Base-by-base conservation (phyloP, 2,329 filamentous ascomycete species). In the Trichoderma citrinoviride region DNA sequence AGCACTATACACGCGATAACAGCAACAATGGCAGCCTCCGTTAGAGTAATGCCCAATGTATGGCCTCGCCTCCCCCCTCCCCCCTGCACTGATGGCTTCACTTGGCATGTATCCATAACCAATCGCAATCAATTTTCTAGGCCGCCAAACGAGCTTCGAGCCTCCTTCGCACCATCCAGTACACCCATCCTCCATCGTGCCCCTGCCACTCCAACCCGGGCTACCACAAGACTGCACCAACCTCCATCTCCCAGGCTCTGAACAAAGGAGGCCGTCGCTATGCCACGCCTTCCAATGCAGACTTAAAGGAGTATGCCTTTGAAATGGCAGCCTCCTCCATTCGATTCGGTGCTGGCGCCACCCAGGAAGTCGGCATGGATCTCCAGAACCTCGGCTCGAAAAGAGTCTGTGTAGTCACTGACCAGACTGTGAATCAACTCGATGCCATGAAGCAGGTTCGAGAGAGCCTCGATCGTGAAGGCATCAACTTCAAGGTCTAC, bases 321-420 rank as follows among this genome's bases (percentile, higher is more conserved):
- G 95, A 99, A 77, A 96, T 99, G 94, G 95, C 95, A 0, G 93
- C 95, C 1, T 96, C 92, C 1, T 92, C 90, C 29, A 97, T 99
- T 73, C 88, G 95, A 14, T 99, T 98, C 72, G 95, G 95, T 0
- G 92, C 92, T 0, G 95, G 95, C 6, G 91, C 90, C 64, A 99
- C 95, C 25, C 92, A 92, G 77, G 95, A 99, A 78, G 93, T 99
- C 21, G 95, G 95, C 69, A 98, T 98, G 95, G 95, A 99, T 78
- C 89, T 98, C 70, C 90, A 88, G 78, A 98, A 99, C 75, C 84
- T 99, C 82, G 90, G 91, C 15, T 88, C 90, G 7, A 90, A 92
- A 80, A 88, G 88, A 50, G 94, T 99, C 65, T 91, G 92, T 75
- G 91, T 99, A 5, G 93, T 99, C 17, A 99, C 95, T 17, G 95